Evolutionary conservation across 129 eudicot genomes (phyloP), one percentile per base, ranked within the genome.

Genomic region (Escallonia rubra): DNA sequence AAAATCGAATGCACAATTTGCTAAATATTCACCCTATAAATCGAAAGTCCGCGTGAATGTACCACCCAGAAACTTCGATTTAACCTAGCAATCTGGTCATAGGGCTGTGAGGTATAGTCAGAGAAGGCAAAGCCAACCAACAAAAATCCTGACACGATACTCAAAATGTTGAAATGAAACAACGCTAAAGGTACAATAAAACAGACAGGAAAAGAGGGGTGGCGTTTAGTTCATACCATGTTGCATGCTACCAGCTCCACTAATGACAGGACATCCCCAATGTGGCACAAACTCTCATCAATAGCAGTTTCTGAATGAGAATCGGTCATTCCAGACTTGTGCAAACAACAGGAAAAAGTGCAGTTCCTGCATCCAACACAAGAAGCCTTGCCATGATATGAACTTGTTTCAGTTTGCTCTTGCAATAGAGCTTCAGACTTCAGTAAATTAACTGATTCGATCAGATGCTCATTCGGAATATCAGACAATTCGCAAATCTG

Each of bases 171-270:
- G 34, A 23, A 0, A n/a, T 41, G 11, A 47, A 52, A 42, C n/a
- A 44, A 44, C 4, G n/a, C 9, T n/a, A 42, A 4, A 12, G 3
- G 41, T 13, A 8, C 11, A 66, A 8, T 10, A 47, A 43, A 59
- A 8, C 14, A 16, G 39, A 41, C 1, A 46, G 40, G 14, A 34
- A 7, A 41, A 45, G 41, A 9, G 49, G 45, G 72, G 34, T 23
- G 1, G 34, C 34, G 34, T 23, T 23, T 23, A 59, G 6, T 48
- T 38, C 69, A 67, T 93, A 93, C 98, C 98, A 89, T 93, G 66
- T 61, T 72, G 41, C 85, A 73, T 71, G 96, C 86, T 46, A 84
- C 65, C 64, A 89, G 74, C 88, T 93, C 98, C 86, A 93, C 58
- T 48, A 85, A 70, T 47, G 95, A 89, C 65, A 89, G 74, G 57